These are phyloP conservation scores for Lodderomyces elongisporus DNA, from an alignment of 1,139 yeast genomes.

Conservation along the genomic window DNA sequence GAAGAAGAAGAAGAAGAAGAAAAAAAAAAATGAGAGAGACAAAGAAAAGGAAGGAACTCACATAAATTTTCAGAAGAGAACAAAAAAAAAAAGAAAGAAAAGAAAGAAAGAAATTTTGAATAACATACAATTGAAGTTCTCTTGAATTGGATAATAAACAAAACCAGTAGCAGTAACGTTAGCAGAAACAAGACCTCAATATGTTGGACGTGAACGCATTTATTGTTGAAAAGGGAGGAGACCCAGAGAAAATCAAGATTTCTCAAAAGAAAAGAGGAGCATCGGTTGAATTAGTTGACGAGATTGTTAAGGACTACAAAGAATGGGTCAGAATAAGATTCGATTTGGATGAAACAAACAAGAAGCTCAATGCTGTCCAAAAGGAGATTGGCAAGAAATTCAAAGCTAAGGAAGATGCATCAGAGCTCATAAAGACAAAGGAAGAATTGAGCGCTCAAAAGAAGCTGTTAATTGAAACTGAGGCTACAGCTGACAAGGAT, in stretches of 20 bases:
- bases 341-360: slow-evolving; percentile 85
- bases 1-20: no score
- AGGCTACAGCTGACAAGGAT: slow-evolving; percentile 72
- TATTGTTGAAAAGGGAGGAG: slow-evolving; percentile 93
- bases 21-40: no score
- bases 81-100: no score
- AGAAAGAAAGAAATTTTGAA: no score
- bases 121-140: no score
- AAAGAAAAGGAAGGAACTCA: no score
- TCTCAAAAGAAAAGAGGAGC: slow-evolving; percentile 95
- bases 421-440: slow-evolving; percentile 74
- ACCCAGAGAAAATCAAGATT: slow-evolving; percentile 79
- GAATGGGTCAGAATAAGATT: slow-evolving; percentile 91
- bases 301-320: slow-evolving; percentile 84
- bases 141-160: no score
- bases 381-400: slow-evolving; percentile 88
- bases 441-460: slow-evolving; percentile 68
- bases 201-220: slow-evolving; percentile 93
- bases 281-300: slow-evolving; percentile 91
- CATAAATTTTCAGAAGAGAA: no score
- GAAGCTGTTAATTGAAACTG: slow-evolving; percentile 58
- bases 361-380: slow-evolving; percentile 79
- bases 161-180: no score
- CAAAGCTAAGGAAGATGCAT: slow-evolving; percentile 93
- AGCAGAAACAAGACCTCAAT: neutral